phyloP scores from a whole-genome alignment of 2,329 filamentous ascomycete genomes.

The Penicillium expansum region DNA sequence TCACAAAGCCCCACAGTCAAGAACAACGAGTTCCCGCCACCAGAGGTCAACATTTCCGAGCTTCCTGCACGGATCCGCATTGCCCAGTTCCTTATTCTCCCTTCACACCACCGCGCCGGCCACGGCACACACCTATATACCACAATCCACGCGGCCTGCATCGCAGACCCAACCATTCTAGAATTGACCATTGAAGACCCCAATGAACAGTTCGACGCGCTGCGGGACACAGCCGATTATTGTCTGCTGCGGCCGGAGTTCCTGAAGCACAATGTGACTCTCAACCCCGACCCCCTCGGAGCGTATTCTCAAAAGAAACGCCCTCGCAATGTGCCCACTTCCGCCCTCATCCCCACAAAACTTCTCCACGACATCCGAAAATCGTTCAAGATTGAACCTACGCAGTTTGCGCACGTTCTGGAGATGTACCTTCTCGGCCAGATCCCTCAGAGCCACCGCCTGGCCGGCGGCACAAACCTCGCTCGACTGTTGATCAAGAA shows the following conservation, averaged over 20 bases:
- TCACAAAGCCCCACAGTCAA: slow-evolving; percentile 41
- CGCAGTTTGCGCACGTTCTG: slow-evolving; percentile 61
- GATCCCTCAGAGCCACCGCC: slow-evolving; percentile 51
- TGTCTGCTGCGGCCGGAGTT: slow-evolving; percentile 54
- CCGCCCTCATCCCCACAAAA: slow-evolving; percentile 53
- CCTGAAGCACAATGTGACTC: slow-evolving; percentile 47
- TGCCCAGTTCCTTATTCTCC: slow-evolving; percentile 89
- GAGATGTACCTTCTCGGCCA: slow-evolving; percentile 62
- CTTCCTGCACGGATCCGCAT: slow-evolving; percentile 78
- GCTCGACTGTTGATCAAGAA: slow-evolving; percentile 51
- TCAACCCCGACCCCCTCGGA: slow-evolving; percentile 46
- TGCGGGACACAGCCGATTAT: slow-evolving; percentile 62
- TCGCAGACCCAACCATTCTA: slow-evolving; percentile 64
- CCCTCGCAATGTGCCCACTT: slow-evolving; percentile 47
- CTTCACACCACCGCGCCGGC: slow-evolving; percentile 77
- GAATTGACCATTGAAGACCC: slow-evolving; percentile 95
- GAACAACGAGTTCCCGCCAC: slow-evolving; percentile 46
- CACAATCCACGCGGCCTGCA: slow-evolving; percentile 69
- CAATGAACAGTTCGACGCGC: slow-evolving; percentile 66
- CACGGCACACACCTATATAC: slow-evolving; percentile 79
- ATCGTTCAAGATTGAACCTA: slow-evolving; percentile 57
- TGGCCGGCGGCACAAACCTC: slow-evolving; percentile 50
- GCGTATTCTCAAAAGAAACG: slow-evolving; percentile 36
- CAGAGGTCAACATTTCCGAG: slow-evolving; percentile 52
- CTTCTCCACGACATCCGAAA: slow-evolving; percentile 51